Percentiles rank a stretch among this genome's conserved stretches.
Conservation (phyloP, 352 stramenopile genomes). For the Globisporangium camurandrum region DNA sequence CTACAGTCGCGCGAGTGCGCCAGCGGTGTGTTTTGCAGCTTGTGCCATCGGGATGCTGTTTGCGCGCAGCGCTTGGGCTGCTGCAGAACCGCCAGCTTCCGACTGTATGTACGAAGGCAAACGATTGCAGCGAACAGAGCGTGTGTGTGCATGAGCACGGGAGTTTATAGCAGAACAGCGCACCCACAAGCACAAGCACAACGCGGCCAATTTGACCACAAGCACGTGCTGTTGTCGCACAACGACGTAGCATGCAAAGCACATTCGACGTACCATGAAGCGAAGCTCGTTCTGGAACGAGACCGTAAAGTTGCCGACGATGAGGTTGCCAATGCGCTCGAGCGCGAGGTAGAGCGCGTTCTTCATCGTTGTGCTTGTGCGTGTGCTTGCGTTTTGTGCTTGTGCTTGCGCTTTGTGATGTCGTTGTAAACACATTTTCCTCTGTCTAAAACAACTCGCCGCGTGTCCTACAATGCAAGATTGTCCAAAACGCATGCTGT, state of each 20-base stretch:
- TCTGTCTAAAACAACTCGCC: too few relatives aligned
- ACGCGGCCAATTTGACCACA: too few relatives aligned
- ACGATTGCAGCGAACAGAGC: slow-evolving; percentile 3
- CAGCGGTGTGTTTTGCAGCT: slow-evolving; percentile 60
- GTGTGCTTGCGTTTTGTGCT: neutral
- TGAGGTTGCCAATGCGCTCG: slow-evolving; percentile 57
- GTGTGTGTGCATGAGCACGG: neutral
- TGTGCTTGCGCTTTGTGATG: neutral
- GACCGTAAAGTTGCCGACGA: slow-evolving; percentile 76
- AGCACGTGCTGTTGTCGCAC: neutral
- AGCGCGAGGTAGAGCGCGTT: slow-evolving; percentile 44
- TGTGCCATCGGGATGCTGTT: slow-evolving; percentile 73
- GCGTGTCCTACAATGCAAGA: too few relatives aligned
- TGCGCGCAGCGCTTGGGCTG: slow-evolving; percentile 46
- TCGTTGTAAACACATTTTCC: too few relatives aligned
- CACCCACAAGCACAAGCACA: slow-evolving; percentile 1
- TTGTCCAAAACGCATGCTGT: too few relatives aligned
- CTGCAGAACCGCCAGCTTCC: slow-evolving; percentile 55
- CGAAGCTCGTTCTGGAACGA: slow-evolving; percentile 84
- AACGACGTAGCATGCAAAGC: neutral
- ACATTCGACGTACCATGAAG: slow-evolving; percentile 54
- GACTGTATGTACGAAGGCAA: neutral
- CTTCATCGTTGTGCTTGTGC: slow-evolving; percentile 61
- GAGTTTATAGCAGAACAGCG: too few relatives aligned
- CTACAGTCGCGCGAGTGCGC: slow-evolving; percentile 53